phyloP scores from a whole-genome alignment of 495 filamentous ascomycete species.

The Talaromyces wortmannii region DNA sequence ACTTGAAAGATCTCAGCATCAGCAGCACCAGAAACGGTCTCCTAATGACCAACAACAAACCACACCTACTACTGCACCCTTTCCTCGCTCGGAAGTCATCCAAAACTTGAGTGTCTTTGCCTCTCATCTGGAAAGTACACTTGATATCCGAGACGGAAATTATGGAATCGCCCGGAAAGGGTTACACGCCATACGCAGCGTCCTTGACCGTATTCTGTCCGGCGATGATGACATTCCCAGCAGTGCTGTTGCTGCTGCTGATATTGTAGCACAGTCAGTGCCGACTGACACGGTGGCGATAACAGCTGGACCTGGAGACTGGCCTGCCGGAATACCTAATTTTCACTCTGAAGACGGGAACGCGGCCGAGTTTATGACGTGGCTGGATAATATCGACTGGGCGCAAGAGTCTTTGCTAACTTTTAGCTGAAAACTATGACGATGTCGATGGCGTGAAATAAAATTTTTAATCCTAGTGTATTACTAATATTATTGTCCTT shows the following conservation, averaged over 20 bases:
- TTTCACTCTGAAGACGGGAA: neutral
- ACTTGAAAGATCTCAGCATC: slow-evolving; percentile 12
- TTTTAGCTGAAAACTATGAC: neutral
- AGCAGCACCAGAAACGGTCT: too few relatives aligned
- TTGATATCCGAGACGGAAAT: slow-evolving; percentile 13
- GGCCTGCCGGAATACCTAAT: neutral
- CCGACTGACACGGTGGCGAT: neutral
- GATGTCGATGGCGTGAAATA: neutral
- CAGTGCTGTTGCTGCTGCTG: neutral
- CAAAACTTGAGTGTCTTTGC: slow-evolving; percentile 50
- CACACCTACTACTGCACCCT: neutral
- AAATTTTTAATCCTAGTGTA: neutral
- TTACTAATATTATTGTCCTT: neutral
- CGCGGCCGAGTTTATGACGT: slow-evolving; percentile 5
- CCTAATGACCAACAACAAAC: neutral
- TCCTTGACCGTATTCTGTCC: slow-evolving; percentile 19
- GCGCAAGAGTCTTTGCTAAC: slow-evolving; percentile 1
- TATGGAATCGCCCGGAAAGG: slow-evolving; percentile 13
- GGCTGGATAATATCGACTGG: slow-evolving; percentile 8
- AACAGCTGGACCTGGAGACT: neutral
- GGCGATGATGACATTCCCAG: neutral
- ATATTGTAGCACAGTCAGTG: neutral
- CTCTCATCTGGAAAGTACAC: slow-evolving; percentile 13
- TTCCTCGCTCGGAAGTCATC: slow-evolving; percentile 43
- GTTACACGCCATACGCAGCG: slow-evolving; percentile 12